phyloP scores from a whole-genome alignment of 2,329 filamentous ascomycete genomes.

The Colletotrichum ledebouriae region DNA sequence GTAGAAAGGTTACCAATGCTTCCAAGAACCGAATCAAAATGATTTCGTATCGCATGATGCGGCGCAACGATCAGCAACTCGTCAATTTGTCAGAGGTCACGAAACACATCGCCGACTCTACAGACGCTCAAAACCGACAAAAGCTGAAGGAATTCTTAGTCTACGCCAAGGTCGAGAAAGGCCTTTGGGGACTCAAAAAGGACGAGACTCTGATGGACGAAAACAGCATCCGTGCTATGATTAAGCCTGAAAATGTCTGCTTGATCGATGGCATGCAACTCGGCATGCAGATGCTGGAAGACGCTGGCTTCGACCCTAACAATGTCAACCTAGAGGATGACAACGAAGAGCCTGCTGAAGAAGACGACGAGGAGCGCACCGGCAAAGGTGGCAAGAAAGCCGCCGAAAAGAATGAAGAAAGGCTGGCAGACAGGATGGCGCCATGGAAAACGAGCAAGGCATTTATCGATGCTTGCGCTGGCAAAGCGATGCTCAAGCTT shows the following conservation, averaged over 20 bases:
- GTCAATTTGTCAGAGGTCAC: slow-evolving; percentile 88
- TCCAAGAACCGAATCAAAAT: slow-evolving; percentile 97
- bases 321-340: slow-evolving; percentile 74
- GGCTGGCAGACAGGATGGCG: slow-evolving; percentile 88
- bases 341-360: slow-evolving; percentile 69
- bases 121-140: slow-evolving; percentile 94
- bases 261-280: slow-evolving; percentile 97
- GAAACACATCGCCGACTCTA: slow-evolving; percentile 91
- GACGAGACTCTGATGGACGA: slow-evolving; percentile 85
- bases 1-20: slow-evolving; percentile 95
- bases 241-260: slow-evolving; percentile 96
- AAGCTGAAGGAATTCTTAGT: slow-evolving; percentile 97
- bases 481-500: slow-evolving; percentile 96
- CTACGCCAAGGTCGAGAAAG: slow-evolving; percentile 89
- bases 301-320: slow-evolving; percentile 85
- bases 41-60: slow-evolving; percentile 90
- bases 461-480: slow-evolving; percentile 91
- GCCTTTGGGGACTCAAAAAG: slow-evolving; percentile 82
- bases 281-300: slow-evolving; percentile 88
- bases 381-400: slow-evolving; percentile 60
- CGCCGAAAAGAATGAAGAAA: slow-evolving; percentile 71
- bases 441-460: slow-evolving; percentile 98
- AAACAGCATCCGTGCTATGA: slow-evolving; percentile 84
- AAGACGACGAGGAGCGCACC: slow-evolving; percentile 59
- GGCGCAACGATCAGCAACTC: slow-evolving; percentile 77